Conservation (phyloP, 371 early-diverging fungal genomes). For the Blakeslea trispora region DNA sequence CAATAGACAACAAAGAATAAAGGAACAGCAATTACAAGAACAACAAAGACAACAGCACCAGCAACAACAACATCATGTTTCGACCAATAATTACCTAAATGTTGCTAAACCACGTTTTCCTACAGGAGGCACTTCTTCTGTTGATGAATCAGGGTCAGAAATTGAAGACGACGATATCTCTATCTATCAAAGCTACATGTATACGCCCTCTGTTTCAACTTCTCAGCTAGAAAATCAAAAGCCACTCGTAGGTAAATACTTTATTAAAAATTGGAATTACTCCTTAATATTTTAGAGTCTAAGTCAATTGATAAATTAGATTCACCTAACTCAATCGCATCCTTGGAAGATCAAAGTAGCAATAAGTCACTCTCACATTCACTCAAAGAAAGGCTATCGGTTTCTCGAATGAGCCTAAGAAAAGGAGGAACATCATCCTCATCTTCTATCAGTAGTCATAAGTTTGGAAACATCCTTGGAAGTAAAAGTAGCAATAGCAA, state of each 20-base stretch:
- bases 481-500: slow-evolving; percentile 12
- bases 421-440: too few relatives aligned
- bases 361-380: slow-evolving; percentile 9
- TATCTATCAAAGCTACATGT: slow-evolving; percentile 1
- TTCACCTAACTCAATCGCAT: slow-evolving; percentile 15
- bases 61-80: slow-evolving; percentile 4
- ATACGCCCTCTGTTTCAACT: slow-evolving; percentile 3
- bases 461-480: slow-evolving; percentile 5
- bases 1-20: slow-evolving; percentile 1
- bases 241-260: neutral
- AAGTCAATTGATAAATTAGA: slow-evolving; percentile 8
- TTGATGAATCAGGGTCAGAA: slow-evolving; percentile 25
- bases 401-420: neutral
- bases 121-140: slow-evolving; percentile 17
- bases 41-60: neutral
- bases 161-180: slow-evolving; percentile 20
- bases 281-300: too few relatives aligned
- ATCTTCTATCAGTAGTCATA: too few relatives aligned
- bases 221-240: neutral
- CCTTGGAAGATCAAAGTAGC: neutral
- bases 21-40: neutral
- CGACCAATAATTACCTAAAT: slow-evolving; percentile 15
- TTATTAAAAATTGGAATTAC: too few relatives aligned
- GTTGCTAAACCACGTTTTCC: slow-evolving; percentile 5
- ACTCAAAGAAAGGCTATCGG: slow-evolving; percentile 11